Percentiles rank a stretch among this genome's conserved stretches.
Conservation (phyloP, 2,329 filamentous ascomycete genomes). For the Trichoderma asperellum region DNA sequence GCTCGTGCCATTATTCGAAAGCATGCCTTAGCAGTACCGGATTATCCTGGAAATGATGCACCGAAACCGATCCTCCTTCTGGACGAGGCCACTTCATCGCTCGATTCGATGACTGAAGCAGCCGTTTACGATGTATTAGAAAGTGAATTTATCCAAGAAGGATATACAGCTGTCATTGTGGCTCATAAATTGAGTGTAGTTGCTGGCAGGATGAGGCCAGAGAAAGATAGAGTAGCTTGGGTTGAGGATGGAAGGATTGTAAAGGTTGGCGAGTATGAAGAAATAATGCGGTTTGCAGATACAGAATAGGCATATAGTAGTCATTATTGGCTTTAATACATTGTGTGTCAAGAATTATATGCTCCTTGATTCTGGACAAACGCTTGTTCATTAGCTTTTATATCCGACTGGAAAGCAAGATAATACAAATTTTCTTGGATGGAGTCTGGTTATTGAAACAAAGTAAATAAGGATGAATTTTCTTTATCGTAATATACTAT, state of each 20-base stretch:
- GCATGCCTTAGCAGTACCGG: constrained; percentile 4
- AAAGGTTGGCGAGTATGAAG: constrained; percentile 20
- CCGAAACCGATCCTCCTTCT: constrained; percentile 40
- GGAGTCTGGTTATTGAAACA: not conserved
- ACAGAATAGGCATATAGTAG: not conserved
- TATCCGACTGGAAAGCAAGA: not conserved
- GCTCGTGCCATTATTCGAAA: constrained; percentile 39
- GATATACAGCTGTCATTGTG: constrained; percentile 44
- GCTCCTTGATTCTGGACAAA: not conserved
- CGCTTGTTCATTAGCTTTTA: not conserved
- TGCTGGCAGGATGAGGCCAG: constrained; percentile 31
- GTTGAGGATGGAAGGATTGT: constrained; percentile 17
- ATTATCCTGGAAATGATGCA: not conserved
- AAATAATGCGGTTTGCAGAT: constrained; percentile 6
- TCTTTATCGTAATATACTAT: not conserved
- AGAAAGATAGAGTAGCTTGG: constrained; percentile 19
- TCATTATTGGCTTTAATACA: too few species aligned
- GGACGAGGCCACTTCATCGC: constrained; percentile 40
- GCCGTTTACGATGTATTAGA: constrained; percentile 40
- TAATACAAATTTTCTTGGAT: not conserved
- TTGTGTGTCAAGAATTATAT: too few species aligned
- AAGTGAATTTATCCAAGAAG: constrained; percentile 34
- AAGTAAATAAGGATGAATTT: not conserved
- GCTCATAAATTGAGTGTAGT: constrained; percentile 41
- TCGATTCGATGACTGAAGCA: constrained; percentile 42